phyloP scores from a whole-genome alignment of 164 flowering plant species.

The Nymphaea colorata region DNA sequence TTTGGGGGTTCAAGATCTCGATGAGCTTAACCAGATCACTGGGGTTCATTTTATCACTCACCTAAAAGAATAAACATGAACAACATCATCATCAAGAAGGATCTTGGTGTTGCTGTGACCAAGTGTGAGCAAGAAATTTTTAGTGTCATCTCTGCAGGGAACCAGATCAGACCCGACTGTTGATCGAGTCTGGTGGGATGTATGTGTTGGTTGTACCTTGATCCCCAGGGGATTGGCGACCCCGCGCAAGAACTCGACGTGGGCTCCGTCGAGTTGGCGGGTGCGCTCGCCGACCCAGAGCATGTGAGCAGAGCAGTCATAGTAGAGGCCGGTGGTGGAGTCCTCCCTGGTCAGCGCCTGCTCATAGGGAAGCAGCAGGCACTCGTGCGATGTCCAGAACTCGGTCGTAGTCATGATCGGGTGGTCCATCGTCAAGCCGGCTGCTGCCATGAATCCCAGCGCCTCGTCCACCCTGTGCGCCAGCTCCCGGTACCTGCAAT shows the following conservation, averaged over 20 bases:
- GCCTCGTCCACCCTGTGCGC: slow-evolving; percentile 88
- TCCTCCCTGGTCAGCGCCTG: slow-evolving; percentile 78
- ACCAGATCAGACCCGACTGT: background rate
- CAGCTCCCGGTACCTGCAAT: slow-evolving; percentile 70
- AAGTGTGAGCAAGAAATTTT: no score
- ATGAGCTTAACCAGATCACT: slow-evolving; percentile 70
- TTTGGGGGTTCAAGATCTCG: slow-evolving; percentile 69
- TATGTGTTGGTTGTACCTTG: slow-evolving; percentile 33
- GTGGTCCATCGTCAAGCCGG: slow-evolving; percentile 79
- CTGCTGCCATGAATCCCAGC: slow-evolving; percentile 86
- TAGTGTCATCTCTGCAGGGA: background rate
- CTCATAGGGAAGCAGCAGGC: slow-evolving; percentile 84
- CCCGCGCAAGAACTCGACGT: slow-evolving; percentile 82
- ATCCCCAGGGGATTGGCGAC: slow-evolving; percentile 88
- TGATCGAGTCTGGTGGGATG: background rate
- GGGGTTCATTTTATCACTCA: slow-evolving; percentile 92
- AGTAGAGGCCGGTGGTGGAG: slow-evolving; percentile 79
- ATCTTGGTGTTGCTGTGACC: no score
- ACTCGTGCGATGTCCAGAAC: slow-evolving; percentile 95
- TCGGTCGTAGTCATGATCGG: slow-evolving; percentile 86
- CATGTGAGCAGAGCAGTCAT: slow-evolving; percentile 94
- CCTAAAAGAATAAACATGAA: slow-evolving; percentile 31
- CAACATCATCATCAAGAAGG: background rate
- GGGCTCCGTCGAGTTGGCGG: slow-evolving; percentile 89
- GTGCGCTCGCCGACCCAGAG: slow-evolving; percentile 95